Evolutionary conservation across 1,284 basidiomycete genomes (phyloP), one percentile per base, ranked within the genome.

Genomic region (Malassezia furfur): DNA sequence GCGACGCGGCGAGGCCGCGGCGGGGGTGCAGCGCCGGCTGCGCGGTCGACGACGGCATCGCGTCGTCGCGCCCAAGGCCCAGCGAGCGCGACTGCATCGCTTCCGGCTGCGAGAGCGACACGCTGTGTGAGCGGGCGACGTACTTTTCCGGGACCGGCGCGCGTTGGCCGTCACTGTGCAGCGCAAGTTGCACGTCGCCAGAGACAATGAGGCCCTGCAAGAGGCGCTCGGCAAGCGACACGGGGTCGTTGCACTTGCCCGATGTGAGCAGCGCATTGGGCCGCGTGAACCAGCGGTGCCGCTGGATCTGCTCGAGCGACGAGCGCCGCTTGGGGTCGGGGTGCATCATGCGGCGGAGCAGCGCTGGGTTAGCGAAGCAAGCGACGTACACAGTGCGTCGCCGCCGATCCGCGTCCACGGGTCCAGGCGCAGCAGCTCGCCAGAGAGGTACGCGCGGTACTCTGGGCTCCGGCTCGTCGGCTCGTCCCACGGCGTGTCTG

Each of bases 401-500:
- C 76, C 70, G 15, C 79, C 77, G 48, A 96, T 82, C 15, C 83
- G 78, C 57, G 80, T 82, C 93, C 93, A 98, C 0, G 93, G 93
- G 3, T 80, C 79, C 64, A 88, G 83, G 8, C 81, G 73, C 50
- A 73, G 62, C 50, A 93, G 82, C 50, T 85, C 78, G 2, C 90
- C 90, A 0, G 80, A 80, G 2, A 86, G 70, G 75, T 87, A 98
- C 7, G 83, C 81, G 25, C 77, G 73, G 73, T 83, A 98, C 75
- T 98, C 93, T 2, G 83, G 81, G 60, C 86, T 88, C 19, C 80
- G 79, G 0, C 76, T 71, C 0, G 90, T 90, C 3, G 93, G 91
- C 71, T 94, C 87, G 70, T 96, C 93, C 93, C 93, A 98, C 1
- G 93, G 94, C 0, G 93, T 96, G 72, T 94, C 43, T 45, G 22